Percentiles rank a stretch among this genome's conserved stretches.
Evolutionary conservation across 1,139 yeast species (phyloP).

Genomic region (Pichia terricola): DNA sequence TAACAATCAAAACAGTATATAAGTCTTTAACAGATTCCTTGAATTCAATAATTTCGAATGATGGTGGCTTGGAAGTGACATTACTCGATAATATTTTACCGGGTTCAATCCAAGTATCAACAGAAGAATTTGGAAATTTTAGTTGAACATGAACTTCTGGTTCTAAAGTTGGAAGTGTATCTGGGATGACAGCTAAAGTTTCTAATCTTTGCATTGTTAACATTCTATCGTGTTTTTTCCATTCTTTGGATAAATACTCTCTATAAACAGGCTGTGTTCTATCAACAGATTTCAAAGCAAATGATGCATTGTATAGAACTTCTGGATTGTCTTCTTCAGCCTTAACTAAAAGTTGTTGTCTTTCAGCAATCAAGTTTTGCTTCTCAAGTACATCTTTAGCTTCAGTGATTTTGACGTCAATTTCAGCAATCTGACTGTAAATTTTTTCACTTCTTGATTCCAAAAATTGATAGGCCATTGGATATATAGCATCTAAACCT

Average conservation of each 20-base stretch:
- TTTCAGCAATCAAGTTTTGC: slow-evolving; percentile 9
- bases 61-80: slow-evolving; percentile 67
- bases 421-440: slow-evolving; percentile 24
- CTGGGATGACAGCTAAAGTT: slow-evolving; percentile 79
- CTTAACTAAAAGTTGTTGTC: slow-evolving; percentile 27
- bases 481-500: slow-evolving; percentile 64
- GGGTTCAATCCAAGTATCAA: slow-evolving; percentile 65
- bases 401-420: slow-evolving; percentile 19
- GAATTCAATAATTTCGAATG: slow-evolving; percentile 65
- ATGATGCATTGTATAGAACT: slow-evolving; percentile 58
- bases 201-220: slow-evolving; percentile 84
- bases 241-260: slow-evolving; percentile 52
- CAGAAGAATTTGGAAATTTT: slow-evolving; percentile 62
- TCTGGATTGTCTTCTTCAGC: slow-evolving; percentile 77
- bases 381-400: slow-evolving; percentile 11
- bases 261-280: slow-evolving; percentile 73
- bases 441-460: slow-evolving; percentile 34
- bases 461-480: slow-evolving; percentile 53
- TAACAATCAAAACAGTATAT: slow-evolving; percentile 73
- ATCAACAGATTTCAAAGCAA: slow-evolving; percentile 43
- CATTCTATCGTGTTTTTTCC: slow-evolving; percentile 65
- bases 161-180: slow-evolving; percentile 81
- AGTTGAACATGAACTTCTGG: slow-evolving; percentile 72
- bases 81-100: slow-evolving; percentile 67
- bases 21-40: slow-evolving; percentile 41